Evolutionary conservation across 1,139 yeast genomes (phyloP), one percentile per base, ranked within the genome.

Genomic region (Hemisphaericaspora xylanilytica): DNA sequence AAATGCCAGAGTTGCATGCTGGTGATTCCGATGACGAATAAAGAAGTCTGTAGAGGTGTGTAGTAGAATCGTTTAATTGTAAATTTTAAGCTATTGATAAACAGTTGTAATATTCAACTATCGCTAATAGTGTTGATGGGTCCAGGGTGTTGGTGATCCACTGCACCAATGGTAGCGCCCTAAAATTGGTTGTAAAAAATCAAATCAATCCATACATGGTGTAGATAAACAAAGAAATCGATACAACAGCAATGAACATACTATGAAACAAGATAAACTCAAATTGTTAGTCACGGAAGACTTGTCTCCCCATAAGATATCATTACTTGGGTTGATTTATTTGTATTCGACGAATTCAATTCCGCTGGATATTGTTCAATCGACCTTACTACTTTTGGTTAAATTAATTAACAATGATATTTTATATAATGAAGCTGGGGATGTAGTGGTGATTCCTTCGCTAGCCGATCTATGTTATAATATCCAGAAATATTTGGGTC

Each of bases 1-100:
- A 77, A 45, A 76, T 80, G 43, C 85, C 85, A 40, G 78, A 71
- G 24, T 51, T 78, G 31, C 76, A 48, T 29, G 56, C 46, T 27
- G 61, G 49, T 25, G 67, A 61, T 28, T 43, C 48, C 16, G 55
- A 51, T 21, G 56, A 50, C 11, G 44, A 48, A 28, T 40, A 45
- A 25, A n/a, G n/a, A n/a, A n/a, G n/a, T n/a, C n/a, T n/a, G n/a
- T n/a, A n/a, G n/a, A n/a, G n/a, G n/a, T n/a, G n/a, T n/a, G n/a
- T n/a, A n/a, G n/a, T n/a, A n/a, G n/a, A n/a, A n/a, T n/a, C n/a
- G n/a, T n/a, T n/a, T n/a, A n/a, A n/a, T n/a, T n/a, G n/a, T n/a
- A n/a, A n/a, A n/a, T n/a, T n/a, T n/a, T n/a, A n/a, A n/a, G n/a
- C n/a, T n/a, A n/a, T n/a, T n/a, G n/a, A n/a, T n/a, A n/a, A n/a